phyloP scores from a whole-genome alignment of 106 monocot genomes.

The Allium cepa region DNA sequence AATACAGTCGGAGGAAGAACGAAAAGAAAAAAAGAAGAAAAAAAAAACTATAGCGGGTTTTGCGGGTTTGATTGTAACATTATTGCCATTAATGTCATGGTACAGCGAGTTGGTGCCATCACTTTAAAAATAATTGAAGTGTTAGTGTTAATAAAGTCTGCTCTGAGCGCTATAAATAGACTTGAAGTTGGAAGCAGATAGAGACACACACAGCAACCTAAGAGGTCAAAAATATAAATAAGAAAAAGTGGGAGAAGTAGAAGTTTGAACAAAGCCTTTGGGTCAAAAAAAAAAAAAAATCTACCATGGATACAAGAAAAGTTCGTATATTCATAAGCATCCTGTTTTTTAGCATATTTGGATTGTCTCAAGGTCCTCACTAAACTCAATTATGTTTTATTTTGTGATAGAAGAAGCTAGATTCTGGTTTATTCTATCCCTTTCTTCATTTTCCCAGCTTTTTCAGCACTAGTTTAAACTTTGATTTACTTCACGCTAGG shows the following conservation, averaged over 20 bases:
- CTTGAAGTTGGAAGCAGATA: background rate
- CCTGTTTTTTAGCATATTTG: conserved; percentile 23
- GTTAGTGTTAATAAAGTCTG: background rate
- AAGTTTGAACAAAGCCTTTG: background rate
- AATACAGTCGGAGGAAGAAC: background rate
- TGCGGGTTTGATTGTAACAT: background rate
- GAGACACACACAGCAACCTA: background rate
- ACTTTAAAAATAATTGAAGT: background rate
- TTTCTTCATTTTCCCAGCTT: background rate
- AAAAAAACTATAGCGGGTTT: background rate
- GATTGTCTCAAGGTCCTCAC: conserved; percentile 31
- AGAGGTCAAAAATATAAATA: background rate
- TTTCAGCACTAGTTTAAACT: background rate
- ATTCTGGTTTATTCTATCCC: background rate
- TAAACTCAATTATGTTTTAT: background rate
- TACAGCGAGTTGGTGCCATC: background rate
- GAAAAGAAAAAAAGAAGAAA: background rate
- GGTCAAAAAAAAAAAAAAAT: too few species aligned
- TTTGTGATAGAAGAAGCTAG: background rate
- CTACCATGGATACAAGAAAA: conserved; percentile 11
- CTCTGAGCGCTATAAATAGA: conserved; percentile 2
- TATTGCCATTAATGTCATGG: conserved; percentile 12
- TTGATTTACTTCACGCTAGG: background rate
- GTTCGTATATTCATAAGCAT: conserved; percentile 22
- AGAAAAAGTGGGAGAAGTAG: background rate